Evolutionary conservation across 257 asterid genomes (phyloP), one percentile per base, ranked within the genome.

Genomic region (Solanum lignicaule): DNA sequence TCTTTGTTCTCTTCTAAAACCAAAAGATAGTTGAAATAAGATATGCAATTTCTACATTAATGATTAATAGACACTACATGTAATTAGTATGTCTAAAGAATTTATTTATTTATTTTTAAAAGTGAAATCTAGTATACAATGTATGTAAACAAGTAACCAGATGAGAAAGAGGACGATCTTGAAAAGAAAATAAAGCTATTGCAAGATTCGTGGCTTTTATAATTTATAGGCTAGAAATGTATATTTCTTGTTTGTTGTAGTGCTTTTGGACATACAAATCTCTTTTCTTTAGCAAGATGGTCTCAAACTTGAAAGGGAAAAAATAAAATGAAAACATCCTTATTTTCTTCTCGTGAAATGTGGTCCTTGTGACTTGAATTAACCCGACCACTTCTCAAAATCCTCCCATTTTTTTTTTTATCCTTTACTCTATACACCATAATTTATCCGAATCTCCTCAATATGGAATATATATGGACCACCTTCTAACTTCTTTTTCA

Each of bases 391-490:
- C 5, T 38, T 76, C 20, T 5, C 15, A 5, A 72, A 72, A 9
- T 36, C 52, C 16, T 74, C 52, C 20, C 83, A 74, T 74, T 38
- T 69, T 18, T 69, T 18, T 16, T 69, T 69, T 69, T 81, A 35
- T 65, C 78, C 35, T 87, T 86, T 35, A 74, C 82, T 74, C 48
- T 39, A 74, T 20, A 73, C 29, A 20, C 48, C 31, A 35, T 35
- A 76, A 52, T 84, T 86, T 90, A 90, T 90, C 89, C 88, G 87
- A 87, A 86, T 84, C 89, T 46, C 21, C 66, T 58, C 62, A 31
- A 29, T 14, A 14, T 41, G 75, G 75, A 58, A 58, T 58, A 58
- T 12, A 31, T 27, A 29, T 68, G 84, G 65, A 79, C 84, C 84
- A 76, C 83, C 13, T n/a, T 76, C 23, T 76, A 39, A 76, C 83